Percentiles rank a stretch among this genome's conserved stretches.
phyloP scores from a whole-genome alignment of 2,329 filamentous ascomycete species.

The Monilinia fructigena region DNA sequence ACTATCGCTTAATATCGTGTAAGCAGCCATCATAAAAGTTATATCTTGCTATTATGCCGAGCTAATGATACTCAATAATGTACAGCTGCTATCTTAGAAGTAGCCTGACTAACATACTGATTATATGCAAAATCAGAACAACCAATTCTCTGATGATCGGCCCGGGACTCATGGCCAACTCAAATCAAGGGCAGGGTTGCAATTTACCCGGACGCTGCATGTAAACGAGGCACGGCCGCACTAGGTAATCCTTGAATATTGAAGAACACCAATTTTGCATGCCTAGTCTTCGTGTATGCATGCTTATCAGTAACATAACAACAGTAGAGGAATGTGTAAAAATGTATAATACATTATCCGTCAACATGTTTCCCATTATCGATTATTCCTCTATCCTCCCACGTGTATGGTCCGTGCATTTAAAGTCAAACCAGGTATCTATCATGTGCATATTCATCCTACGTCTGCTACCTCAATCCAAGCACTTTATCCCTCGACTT shows the following conservation, averaged over 20 bases:
- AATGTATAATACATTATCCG: background rate
- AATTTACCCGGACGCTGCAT: slow-evolving; percentile 4
- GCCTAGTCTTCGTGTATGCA: slow-evolving; percentile 21
- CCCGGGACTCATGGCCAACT: background rate
- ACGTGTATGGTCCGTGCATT: background rate
- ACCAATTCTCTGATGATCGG: slow-evolving; percentile 4
- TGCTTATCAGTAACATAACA: slow-evolving; percentile 6
- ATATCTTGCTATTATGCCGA: background rate
- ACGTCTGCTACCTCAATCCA: background rate
- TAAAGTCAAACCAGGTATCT: background rate
- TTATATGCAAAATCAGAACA: background rate
- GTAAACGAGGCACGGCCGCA: slow-evolving; percentile 1
- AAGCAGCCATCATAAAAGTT: background rate
- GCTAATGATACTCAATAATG: slow-evolving; percentile 4
- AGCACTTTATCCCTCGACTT: background rate
- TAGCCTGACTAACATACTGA: background rate
- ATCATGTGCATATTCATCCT: background rate
- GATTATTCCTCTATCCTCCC: slow-evolving; percentile 8
- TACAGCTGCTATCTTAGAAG: background rate
- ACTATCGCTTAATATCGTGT: background rate
- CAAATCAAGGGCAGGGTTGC: background rate
- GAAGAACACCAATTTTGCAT: slow-evolving; percentile 1
- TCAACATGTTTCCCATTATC: background rate
- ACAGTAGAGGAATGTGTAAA: background rate
- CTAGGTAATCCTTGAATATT: background rate